phyloP scores from a whole-genome alignment of 176 grass and related monocot species.

The Alloteropsis semialata region DNA sequence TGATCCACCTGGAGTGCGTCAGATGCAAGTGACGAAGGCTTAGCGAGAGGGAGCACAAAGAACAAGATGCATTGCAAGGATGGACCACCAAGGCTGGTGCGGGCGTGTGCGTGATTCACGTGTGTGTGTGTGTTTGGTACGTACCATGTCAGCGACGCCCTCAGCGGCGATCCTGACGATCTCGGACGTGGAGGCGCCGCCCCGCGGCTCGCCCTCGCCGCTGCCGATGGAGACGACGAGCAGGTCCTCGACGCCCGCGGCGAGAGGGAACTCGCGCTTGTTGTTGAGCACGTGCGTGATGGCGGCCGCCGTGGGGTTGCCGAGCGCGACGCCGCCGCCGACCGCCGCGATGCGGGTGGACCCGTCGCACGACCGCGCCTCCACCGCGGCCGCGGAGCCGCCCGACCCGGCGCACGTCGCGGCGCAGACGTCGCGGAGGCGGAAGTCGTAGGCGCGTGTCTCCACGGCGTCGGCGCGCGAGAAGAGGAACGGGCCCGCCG shows the following conservation, averaged over 20 bases:
- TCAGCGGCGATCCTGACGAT: constrained; percentile 76
- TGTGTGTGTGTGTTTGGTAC: neutral
- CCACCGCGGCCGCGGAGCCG: constrained; percentile 27
- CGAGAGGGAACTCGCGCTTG: constrained; percentile 83
- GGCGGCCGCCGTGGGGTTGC: constrained; percentile 87
- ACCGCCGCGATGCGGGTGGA: constrained; percentile 62
- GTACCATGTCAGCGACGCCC: constrained; percentile 83
- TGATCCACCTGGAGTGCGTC: constrained; percentile 74
- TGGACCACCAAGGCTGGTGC: neutral
- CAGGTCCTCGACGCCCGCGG: constrained; percentile 61
- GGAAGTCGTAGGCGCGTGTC: constrained; percentile 70
- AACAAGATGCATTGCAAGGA: neutral
- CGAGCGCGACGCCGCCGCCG: constrained; percentile 66
- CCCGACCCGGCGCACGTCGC: constrained; percentile 63
- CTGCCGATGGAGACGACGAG: constrained; percentile 78
- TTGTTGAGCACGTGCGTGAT: constrained; percentile 99
- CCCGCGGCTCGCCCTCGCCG: constrained; percentile 28
- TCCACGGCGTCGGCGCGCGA: constrained; percentile 85
- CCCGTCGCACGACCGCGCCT: constrained; percentile 67
- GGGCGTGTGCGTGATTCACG: neutral
- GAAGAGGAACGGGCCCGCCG: constrained; percentile 76
- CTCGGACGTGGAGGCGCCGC: constrained; percentile 31
- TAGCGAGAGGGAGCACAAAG: constrained; percentile 1
- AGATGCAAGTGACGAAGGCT: neutral
- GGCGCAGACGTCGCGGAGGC: constrained; percentile 71